Conservation (phyloP, 805 yeast genomes). For the Kazachstania taianensis region DNA sequence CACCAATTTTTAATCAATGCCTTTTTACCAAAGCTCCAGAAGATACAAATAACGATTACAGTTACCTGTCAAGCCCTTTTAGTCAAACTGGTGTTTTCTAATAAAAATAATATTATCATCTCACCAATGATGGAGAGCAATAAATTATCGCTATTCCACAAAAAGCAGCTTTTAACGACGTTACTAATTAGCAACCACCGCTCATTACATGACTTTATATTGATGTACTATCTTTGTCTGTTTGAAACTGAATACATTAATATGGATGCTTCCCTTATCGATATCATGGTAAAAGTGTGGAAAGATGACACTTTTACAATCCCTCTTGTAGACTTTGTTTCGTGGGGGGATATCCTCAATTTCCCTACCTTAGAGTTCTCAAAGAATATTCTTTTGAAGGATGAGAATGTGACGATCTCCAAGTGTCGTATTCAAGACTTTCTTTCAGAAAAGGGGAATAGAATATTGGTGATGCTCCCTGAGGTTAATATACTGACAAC, state of each 20-base stretch:
- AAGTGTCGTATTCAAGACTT: conserved; percentile 21
- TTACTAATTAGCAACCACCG: conserved; percentile 43
- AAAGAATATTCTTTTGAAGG: conserved; percentile 40
- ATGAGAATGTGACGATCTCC: conserved; percentile 54
- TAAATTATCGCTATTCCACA: conserved; percentile 8
- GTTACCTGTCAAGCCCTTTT: conserved; percentile 13
- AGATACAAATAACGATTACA: conserved; percentile 8
- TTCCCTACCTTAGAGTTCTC: conserved; percentile 46
- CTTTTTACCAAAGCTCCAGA: conserved; percentile 9
- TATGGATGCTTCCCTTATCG: conserved; percentile 2
- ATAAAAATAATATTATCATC: conserved; percentile 16
- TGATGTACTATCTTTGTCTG: conserved; percentile 33
- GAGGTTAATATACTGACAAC: conserved; percentile 67
- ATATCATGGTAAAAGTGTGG: conserved; percentile 10
- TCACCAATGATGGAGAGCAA: conserved; percentile 20
- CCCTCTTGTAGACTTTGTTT: conserved; percentile 41
- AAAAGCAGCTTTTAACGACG: conserved; percentile 13
- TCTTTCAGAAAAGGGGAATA: conserved; percentile 21
- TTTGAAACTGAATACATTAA: conserved; percentile 8
- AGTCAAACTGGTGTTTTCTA: conserved; percentile 12
- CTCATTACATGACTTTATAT: conserved; percentile 55
- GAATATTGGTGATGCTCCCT: conserved; percentile 71
- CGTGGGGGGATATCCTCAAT: conserved; percentile 60
- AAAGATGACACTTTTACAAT: not conserved
- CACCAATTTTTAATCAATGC: not conserved